phyloP scores from a whole-genome alignment of 768 basidiomycete genomes.

The Leccinum uliginosum region DNA sequence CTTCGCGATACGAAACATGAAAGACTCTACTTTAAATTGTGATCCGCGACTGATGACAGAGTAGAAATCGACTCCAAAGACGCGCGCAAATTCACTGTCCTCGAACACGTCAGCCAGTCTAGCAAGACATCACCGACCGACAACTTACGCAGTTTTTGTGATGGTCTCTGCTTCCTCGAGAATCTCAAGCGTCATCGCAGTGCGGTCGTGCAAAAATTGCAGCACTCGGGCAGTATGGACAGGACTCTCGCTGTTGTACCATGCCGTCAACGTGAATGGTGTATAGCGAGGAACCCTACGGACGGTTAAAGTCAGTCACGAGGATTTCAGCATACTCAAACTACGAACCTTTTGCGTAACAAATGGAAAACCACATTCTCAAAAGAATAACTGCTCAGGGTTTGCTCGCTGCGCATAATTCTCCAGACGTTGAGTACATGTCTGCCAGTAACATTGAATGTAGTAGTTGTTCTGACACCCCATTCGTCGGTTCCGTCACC shows the following conservation, averaged over 20 bases:
- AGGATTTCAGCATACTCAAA: neutral
- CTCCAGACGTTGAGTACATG: conserved; percentile 94
- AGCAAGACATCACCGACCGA: neutral
- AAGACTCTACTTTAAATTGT: conserved; percentile 98
- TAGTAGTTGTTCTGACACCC: conserved; percentile 70
- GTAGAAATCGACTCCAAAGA: conserved; percentile 96
- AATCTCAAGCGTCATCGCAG: conserved; percentile 68
- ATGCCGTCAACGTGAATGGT: conserved; percentile 53
- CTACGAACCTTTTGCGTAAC: conserved; percentile 64
- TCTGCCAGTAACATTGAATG: conserved; percentile 79
- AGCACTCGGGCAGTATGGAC: conserved; percentile 52
- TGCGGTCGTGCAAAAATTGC: conserved; percentile 60
- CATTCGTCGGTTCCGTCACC: conserved; percentile 53
- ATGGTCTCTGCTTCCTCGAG: conserved; percentile 77
- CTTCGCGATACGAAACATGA: conserved; percentile 96
- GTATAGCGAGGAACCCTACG: conserved; percentile 75
- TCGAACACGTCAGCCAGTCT: neutral
- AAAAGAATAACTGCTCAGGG: conserved; percentile 75
- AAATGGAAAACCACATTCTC: conserved; percentile 87
- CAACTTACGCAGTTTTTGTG: conserved; percentile 81
- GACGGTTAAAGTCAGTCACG: neutral
- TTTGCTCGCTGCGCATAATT: conserved; percentile 82
- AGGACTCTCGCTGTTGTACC: conserved; percentile 62
- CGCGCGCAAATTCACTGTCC: conserved; percentile 91
- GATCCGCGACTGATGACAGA: conserved; percentile 94